Evolutionary conservation across 2,329 filamentous ascomycete genomes (phyloP), one percentile per base, ranked within the genome.

Genomic region (Penicillium aurantiogriseum): DNA sequence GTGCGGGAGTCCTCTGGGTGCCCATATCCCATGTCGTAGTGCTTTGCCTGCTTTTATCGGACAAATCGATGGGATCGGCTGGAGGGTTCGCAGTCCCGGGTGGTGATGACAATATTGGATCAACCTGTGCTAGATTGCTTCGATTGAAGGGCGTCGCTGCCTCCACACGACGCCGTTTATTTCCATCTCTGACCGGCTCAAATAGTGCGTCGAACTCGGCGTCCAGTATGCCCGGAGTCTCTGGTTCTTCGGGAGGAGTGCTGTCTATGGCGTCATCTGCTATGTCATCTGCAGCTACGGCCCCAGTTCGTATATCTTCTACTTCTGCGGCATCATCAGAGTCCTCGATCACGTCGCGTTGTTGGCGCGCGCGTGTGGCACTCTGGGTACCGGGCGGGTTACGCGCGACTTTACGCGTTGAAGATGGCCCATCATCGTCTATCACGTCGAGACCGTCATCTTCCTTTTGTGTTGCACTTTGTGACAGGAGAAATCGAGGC

Each of bases 161-260:
- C 54, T 36, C 60, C 59, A 71, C 57, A 17, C 73, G 73, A 17
- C 70, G 70, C 40, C 73, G 66, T 63, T 76, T 77, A 21, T 64
- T 60, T 13, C 65, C 59, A 40, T 66, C 60, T 23, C 60, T 57
- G n/a, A 63, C 60, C 2, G 67, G 51, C 2, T 66, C 63, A 54
- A 75, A 75, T 2, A 73, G 63, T 13, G 63, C 66, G 36, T 76
- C 70, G 21, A 70, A 66, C 23, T 69, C 68, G 3, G 61, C 54
- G 46, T 70, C 65, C 5, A 69, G 21, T 6, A 62, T 50, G 1
- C 54, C 53, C 1, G 51, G 36, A 6, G 57, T 54, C 15, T 51
- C 58, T 9, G 51, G 43, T 7, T 57, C 50, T 3, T 52, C 33
- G 2, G 63, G 61, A 2, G 64, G 56, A 47, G 63, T 65, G 29